Conservation (phyloP, 352 stramenopile species). For the Elongisporangium anandrum region DNA sequence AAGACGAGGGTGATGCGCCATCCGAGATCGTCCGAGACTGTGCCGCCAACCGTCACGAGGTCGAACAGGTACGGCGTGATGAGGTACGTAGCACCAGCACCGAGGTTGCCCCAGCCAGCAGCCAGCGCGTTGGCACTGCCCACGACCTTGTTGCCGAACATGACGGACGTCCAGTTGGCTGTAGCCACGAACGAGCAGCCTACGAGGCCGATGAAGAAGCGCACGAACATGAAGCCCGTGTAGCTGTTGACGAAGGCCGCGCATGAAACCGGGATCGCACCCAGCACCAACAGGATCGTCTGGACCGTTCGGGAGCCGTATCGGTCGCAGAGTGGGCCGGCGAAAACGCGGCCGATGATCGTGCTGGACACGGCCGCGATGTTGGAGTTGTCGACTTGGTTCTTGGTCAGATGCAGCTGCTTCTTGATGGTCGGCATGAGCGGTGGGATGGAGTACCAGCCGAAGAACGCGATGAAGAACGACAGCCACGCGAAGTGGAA, state of each 20-base stretch:
- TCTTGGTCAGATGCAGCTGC: slow-evolving; percentile 73
- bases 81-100: slow-evolving; percentile 85
- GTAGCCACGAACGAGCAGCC: slow-evolving; percentile 92
- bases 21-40: slow-evolving; percentile 62
- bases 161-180: slow-evolving; percentile 91
- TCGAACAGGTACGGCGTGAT: slow-evolving; percentile 88
- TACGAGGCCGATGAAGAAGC: slow-evolving; percentile 94
- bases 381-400: slow-evolving; percentile 90
- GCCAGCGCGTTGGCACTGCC: slow-evolving; percentile 91
- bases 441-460: slow-evolving; percentile 93
- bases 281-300: slow-evolving; percentile 62
- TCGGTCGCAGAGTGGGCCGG: slow-evolving; percentile 90
- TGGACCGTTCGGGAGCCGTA: slow-evolving; percentile 88
- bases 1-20: slow-evolving; percentile 91
- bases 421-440: slow-evolving; percentile 89
- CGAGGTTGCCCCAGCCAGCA: slow-evolving; percentile 93
- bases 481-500: slow-evolving; percentile 92
- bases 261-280: slow-evolving; percentile 80
- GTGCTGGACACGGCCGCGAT: slow-evolving; percentile 88
- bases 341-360: slow-evolving; percentile 87
- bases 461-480: slow-evolving; percentile 95
- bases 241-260: slow-evolving; percentile 83
- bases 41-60: slow-evolving; percentile 58
- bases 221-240: slow-evolving; percentile 66
- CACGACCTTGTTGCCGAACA: slow-evolving; percentile 92